These are phyloP conservation scores for Zanthoxylum bungeanum DNA, from an alignment of 345 rosid genomes.

Conservation along the genomic window DNA sequence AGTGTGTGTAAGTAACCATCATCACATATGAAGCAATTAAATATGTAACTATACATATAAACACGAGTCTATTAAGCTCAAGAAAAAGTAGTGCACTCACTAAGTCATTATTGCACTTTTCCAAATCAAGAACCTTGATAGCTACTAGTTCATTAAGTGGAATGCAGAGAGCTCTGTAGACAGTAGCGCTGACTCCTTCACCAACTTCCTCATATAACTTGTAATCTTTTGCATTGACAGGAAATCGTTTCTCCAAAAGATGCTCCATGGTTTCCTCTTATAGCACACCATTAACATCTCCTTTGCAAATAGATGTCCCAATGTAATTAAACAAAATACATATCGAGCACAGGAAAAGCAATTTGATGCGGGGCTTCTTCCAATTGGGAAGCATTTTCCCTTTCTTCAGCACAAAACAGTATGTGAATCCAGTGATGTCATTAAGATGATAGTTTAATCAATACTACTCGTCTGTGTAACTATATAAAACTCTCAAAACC, in stretches of 20 bases:
- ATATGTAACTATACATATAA: not conserved
- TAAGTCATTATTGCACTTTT: conserved; percentile 92
- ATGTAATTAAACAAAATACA: conserved; percentile 25
- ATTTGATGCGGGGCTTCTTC: conserved; percentile 58
- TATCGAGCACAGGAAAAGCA: conserved; percentile 23
- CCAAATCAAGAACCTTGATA: conserved; percentile 94
- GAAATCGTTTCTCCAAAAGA: conserved; percentile 61
- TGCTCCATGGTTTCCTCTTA: conserved; percentile 53
- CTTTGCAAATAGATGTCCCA: conserved; percentile 29
- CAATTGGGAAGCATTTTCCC: conserved; percentile 56
- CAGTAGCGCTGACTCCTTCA: conserved; percentile 95
- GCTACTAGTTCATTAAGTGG: conserved; percentile 89
- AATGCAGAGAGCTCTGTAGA: conserved; percentile 83
- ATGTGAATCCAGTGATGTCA: conserved; percentile 26
- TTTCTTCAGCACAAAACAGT: conserved; percentile 28
- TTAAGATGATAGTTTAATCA: conserved; percentile 7
- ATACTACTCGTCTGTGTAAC: conserved; percentile 4
- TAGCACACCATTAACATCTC: conserved; percentile 38
- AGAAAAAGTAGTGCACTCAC: conserved; percentile 35
- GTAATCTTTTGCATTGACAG: conserved; percentile 75
- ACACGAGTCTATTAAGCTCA: conserved; percentile 5
- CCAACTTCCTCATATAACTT: conserved; percentile 89
- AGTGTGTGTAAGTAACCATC: not conserved
- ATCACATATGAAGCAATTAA: not conserved
- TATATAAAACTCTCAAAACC: conserved; percentile 9